Percentiles rank a stretch among this genome's conserved stretches.
These are phyloP conservation scores for Onygenales sp. DNA, from an alignment of 2,329 filamentous ascomycete species.

Conservation along the genomic window DNA sequence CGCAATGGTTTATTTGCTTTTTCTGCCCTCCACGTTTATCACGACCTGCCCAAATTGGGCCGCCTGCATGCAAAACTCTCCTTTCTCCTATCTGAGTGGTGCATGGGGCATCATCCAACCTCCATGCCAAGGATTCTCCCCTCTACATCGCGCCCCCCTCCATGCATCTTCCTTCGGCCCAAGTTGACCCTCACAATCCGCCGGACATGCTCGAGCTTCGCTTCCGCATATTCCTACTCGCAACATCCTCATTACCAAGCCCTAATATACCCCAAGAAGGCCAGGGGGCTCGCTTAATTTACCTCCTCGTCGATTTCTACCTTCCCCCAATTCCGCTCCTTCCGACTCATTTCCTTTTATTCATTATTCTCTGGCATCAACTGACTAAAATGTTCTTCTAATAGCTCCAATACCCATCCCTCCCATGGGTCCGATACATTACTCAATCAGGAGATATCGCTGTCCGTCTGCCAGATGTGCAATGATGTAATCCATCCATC, in stretches of 20 bases:
- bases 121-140: background rate
- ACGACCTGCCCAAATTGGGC: conserved; percentile 3
- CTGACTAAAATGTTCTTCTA: background rate
- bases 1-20: background rate
- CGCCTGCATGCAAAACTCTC: background rate
- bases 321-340: conserved; percentile 1
- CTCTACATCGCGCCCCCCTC: background rate
- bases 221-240: background rate
- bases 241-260: background rate
- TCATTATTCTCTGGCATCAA: background rate
- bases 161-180: background rate
- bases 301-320: background rate
- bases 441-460: conserved; percentile 97
- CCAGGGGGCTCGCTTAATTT: background rate
- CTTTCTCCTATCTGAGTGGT: background rate
- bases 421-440: conserved; percentile 98
- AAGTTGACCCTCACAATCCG: background rate
- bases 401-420: conserved; percentile 91
- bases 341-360: background rate
- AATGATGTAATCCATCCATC: conserved; percentile 38
- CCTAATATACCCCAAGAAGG: no score
- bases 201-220: background rate
- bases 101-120: background rate
- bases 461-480: conserved; percentile 83
- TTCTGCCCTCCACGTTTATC: background rate